Evolutionary conservation across 2,329 filamentous ascomycete genomes (phyloP).

Genomic region (Ciborinia camelliae): DNA sequence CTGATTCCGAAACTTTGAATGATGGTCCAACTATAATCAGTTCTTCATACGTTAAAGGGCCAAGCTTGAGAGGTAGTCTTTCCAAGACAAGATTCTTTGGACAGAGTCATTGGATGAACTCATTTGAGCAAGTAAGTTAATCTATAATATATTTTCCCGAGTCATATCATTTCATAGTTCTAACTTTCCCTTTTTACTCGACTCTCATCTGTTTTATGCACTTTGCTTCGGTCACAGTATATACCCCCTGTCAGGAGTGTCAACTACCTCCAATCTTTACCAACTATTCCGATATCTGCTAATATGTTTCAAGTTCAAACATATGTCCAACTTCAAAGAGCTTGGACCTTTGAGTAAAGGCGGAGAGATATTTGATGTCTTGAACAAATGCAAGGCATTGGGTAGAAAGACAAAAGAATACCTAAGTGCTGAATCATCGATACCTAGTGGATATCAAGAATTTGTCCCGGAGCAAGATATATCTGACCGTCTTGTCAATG

Average conservation of each 20-base stretch:
- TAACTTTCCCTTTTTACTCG: not conserved
- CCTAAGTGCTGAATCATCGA: constrained; percentile 2
- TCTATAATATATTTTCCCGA: not conserved
- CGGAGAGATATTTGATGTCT: constrained; percentile 13
- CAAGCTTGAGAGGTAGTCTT: constrained; percentile 20
- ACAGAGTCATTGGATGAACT: constrained; percentile 27
- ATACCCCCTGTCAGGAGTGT: not conserved
- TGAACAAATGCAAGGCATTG: constrained; percentile 25
- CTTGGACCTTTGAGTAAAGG: constrained; percentile 6
- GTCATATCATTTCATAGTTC: not conserved
- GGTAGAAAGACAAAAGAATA: constrained; percentile 20
- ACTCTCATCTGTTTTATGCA: not conserved
- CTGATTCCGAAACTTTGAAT: not conserved
- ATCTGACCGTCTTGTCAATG: constrained; percentile 39
- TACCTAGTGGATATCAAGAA: constrained; percentile 15
- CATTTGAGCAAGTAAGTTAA: constrained; percentile 23
- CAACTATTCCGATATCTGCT: not conserved
- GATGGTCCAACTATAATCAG: not conserved
- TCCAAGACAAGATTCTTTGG: constrained; percentile 27
- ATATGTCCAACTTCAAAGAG: constrained; percentile 16
- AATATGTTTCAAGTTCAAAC: constrained; percentile 14
- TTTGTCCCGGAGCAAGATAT: constrained; percentile 19
- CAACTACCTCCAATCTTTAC: not conserved
- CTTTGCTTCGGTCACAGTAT: not conserved
- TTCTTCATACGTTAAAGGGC: not conserved